These are phyloP conservation scores for Avena eriantha DNA, from an alignment of 176 grass and related monocot species.

Conservation along the genomic window DNA sequence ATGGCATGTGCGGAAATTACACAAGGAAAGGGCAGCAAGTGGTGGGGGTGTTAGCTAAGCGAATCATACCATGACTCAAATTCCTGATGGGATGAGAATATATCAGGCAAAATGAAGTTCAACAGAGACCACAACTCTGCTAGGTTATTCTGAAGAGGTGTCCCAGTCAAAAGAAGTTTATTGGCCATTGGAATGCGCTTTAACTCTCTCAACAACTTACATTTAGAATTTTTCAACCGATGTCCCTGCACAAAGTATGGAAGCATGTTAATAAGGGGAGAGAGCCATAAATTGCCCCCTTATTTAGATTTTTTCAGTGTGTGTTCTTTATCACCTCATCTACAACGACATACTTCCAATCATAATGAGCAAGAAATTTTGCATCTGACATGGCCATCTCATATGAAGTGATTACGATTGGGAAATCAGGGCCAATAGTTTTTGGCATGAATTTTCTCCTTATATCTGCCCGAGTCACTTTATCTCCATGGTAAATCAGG, in stretches of 20 bases:
- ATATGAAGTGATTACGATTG: slow-evolving; percentile 85
- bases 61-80: slow-evolving; percentile 95
- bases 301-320: not conserved
- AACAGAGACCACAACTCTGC: slow-evolving; percentile 93
- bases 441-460: slow-evolving; percentile 84
- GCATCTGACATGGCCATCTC: slow-evolving; percentile 84
- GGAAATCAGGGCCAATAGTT: slow-evolving; percentile 65
- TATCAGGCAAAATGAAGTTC: slow-evolving; percentile 99
- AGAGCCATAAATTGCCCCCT: slow-evolving; percentile 10
- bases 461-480: slow-evolving; percentile 68
- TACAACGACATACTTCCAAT: slow-evolving; percentile 93
- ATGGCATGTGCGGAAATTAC: not conserved
- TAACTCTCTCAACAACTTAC: slow-evolving; percentile 74
- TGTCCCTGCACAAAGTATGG: slow-evolving; percentile 66
- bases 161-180: slow-evolving; percentile 96
- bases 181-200: slow-evolving; percentile 91
- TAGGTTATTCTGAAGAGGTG: slow-evolving; percentile 96
- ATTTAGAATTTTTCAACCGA: slow-evolving; percentile 93
- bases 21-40: slow-evolving; percentile 6
- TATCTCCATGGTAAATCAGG: slow-evolving; percentile 87
- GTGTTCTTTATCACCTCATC: slow-evolving; percentile 72
- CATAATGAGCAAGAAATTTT: slow-evolving; percentile 70
- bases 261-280: slow-evolving; percentile 12
- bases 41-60: not conserved
- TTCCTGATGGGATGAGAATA: slow-evolving; percentile 89